Conservation (phyloP, 2,329 filamentous ascomycete species). For the Nemania sp. region DNA sequence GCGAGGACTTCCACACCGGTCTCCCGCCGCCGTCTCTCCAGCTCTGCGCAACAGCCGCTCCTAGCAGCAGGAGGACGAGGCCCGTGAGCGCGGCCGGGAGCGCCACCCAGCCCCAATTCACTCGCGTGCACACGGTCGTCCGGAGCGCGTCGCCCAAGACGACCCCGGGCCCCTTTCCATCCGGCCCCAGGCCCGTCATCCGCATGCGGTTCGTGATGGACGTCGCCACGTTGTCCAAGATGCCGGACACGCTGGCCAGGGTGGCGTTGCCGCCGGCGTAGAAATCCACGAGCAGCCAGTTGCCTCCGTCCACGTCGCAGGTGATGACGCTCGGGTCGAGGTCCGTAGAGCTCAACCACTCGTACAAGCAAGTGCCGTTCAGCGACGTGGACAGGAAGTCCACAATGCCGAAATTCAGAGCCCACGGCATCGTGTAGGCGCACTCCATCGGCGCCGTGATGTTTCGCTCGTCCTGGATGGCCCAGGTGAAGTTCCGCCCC, state of each 20-base stretch:
- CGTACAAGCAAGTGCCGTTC: not conserved
- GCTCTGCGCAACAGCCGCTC: not conserved
- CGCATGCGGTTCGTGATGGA: not conserved
- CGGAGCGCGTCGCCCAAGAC: not conserved
- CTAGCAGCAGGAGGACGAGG: not conserved
- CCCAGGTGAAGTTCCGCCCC: not conserved
- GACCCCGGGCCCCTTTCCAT: not conserved
- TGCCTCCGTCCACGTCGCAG: not conserved
- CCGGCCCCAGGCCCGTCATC: not conserved
- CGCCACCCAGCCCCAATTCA: not conserved
- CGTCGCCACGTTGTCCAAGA: not conserved
- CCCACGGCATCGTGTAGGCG: not conserved
- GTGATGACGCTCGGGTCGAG: not conserved
- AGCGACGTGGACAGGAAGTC: not conserved
- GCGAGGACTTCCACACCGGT: not conserved
- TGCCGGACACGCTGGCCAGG: not conserved
- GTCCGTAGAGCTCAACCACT: not conserved
- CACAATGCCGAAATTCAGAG: not conserved
- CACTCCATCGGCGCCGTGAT: not conserved
- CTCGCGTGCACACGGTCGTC: not conserved
- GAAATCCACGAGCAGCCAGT: not conserved
- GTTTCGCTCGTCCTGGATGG: not conserved
- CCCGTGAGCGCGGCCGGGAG: not conserved
- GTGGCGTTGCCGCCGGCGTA: not conserved
- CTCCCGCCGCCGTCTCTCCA: not conserved